Evolutionary conservation across 306 rosid genomes (phyloP), one percentile per base, ranked within the genome.

Genomic region (Sophora flavescens): DNA sequence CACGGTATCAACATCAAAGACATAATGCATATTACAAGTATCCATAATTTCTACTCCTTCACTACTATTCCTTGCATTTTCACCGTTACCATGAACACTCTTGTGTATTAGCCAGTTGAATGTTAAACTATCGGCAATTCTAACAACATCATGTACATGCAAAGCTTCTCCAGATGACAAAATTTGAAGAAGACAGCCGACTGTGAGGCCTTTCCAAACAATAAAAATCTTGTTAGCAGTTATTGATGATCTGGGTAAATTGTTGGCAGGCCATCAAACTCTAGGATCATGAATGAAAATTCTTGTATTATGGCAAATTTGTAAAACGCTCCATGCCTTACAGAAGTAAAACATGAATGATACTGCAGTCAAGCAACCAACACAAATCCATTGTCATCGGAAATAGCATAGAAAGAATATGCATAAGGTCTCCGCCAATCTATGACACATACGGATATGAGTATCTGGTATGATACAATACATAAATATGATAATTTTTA

Each of bases 11-110:
- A 48, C 56, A 59, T 12, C 62, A 9, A 36, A 74, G 45, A 59
- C 54, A 57, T 6, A 47, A 64, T 32, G 30, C 28, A 80, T 56
- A 69, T 73, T 33, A 56, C 48, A 56, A 16, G 74, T 60, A 71
- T 79, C 74, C 9, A 47, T 12, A 30, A 18, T 2, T 35, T 68
- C 47, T 14, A 68, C 38, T 48, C 42, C 13, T 42, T 58, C 30
- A 13, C 17, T 16, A 58, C 17, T 11, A 33, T 57, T 57, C 28
- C 56, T 26, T 22, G 17, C 44, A 78, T 14, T 63, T 57, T 42
- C 44, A 72, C 11, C 64, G 36, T 15, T 14, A 44, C 61, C 72
- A 30, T 32, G 32, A 39, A 67, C 48, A 39, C 50, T 64, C 53
- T 54, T 30, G 41, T 12, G 51, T 18, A 62, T 16, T 33, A 15